Percentiles rank a stretch among this genome's conserved stretches.
phyloP scores from a whole-genome alignment of 202 grass and related monocot genomes.

The Saccharum hybrid region DNA sequence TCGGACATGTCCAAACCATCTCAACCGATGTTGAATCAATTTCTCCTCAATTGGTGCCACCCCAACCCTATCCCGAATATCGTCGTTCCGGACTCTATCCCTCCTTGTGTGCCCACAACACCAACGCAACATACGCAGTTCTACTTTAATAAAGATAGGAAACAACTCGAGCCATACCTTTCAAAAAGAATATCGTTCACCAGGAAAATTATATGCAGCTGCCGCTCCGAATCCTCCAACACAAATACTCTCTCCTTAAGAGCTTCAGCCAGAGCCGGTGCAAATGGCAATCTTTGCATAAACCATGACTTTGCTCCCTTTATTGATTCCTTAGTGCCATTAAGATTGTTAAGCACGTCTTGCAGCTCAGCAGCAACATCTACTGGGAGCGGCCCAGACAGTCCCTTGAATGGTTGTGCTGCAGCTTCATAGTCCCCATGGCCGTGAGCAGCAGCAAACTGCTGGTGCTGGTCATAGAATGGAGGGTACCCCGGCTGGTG shows the following conservation, averaged over 20 bases:
- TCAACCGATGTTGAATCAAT: too few species aligned
- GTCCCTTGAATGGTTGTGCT: slow-evolving; percentile 67
- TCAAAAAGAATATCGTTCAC: slow-evolving; percentile 99
- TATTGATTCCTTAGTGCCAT: slow-evolving; percentile 95
- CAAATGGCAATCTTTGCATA: slow-evolving; percentile 82
- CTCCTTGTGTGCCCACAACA: too few species aligned
- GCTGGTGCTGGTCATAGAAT: slow-evolving; percentile 77
- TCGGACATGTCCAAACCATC: too few species aligned
- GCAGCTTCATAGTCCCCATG: slow-evolving; percentile 59
- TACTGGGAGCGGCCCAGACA: slow-evolving; percentile 68
- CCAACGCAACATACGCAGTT: too few species aligned
- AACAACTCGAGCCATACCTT: slow-evolving; percentile 51
- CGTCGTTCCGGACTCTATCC: too few species aligned
- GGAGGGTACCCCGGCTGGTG: slow-evolving; percentile 66
- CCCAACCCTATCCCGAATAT: too few species aligned
- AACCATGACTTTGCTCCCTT: slow-evolving; percentile 94
- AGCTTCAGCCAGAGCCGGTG: slow-evolving; percentile 76
- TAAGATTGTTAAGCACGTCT: slow-evolving; percentile 66
- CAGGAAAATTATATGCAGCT: slow-evolving; percentile 94
- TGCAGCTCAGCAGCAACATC: slow-evolving; percentile 88
- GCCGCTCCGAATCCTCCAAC: slow-evolving; percentile 86
- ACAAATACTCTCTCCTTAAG: slow-evolving; percentile 78
- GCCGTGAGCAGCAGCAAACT: slow-evolving; percentile 51
- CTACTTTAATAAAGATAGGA: neutral
- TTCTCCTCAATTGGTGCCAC: too few species aligned